Conservation (phyloP, 1,139 yeast species). For the Groenewaldozyma sp. region DNA sequence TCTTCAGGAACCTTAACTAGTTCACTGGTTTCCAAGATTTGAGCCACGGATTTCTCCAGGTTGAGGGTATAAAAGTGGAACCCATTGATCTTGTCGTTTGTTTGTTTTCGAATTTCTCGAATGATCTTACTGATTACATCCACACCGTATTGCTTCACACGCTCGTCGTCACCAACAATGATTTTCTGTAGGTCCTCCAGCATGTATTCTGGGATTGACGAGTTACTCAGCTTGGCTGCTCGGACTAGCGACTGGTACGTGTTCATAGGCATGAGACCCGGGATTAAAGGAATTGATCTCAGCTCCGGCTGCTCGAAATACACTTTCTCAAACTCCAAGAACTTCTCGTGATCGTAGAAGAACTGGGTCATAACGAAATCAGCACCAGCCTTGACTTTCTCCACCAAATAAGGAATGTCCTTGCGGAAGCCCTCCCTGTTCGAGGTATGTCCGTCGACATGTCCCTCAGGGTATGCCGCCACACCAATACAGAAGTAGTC, state of each 20-base stretch:
- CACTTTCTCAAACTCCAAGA: slow-evolving; percentile 41
- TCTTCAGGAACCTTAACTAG: slow-evolving; percentile 17
- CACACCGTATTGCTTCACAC: slow-evolving; percentile 77
- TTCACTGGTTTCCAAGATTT: slow-evolving; percentile 58
- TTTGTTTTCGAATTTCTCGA: slow-evolving; percentile 41
- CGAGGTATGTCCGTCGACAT: slow-evolving; percentile 64
- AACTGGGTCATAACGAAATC: slow-evolving; percentile 86
- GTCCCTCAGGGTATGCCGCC: slow-evolving; percentile 96
- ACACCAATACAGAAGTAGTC: slow-evolving; percentile 81
- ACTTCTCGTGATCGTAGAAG: slow-evolving; percentile 59
- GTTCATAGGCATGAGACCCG: slow-evolving; percentile 96
- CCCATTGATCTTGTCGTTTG: slow-evolving; percentile 52
- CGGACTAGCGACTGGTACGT: slow-evolving; percentile 79
- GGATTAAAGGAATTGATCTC: slow-evolving; percentile 53
- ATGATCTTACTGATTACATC: slow-evolving; percentile 59
- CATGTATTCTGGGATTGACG: slow-evolving; percentile 59
- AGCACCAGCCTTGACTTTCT: slow-evolving; percentile 89
- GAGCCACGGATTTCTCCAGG: slow-evolving; percentile 84
- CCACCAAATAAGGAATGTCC: slow-evolving; percentile 69
- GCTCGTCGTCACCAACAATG: slow-evolving; percentile 71
- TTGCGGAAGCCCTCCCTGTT: slow-evolving; percentile 49
- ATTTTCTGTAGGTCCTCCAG: slow-evolving; percentile 45
- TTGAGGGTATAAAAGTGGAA: slow-evolving; percentile 87
- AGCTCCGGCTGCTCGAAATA: slow-evolving; percentile 38
- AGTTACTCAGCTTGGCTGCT: slow-evolving; percentile 85